Evolutionary conservation across 1,284 basidiomycete species (phyloP).

Genomic region (Takashimella koratensis): DNA sequence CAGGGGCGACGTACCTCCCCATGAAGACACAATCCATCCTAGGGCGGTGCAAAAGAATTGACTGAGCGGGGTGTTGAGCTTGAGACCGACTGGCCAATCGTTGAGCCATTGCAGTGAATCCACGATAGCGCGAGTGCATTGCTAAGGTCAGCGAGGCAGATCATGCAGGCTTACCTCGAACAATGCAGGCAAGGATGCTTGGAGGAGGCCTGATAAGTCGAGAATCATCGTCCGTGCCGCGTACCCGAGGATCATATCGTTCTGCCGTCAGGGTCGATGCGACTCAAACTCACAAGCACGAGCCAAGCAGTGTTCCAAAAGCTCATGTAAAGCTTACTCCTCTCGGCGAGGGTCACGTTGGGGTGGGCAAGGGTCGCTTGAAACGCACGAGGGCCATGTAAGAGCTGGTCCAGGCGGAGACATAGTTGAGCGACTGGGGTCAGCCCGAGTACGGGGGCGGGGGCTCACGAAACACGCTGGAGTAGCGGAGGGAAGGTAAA

Average conservation of each 20-base stretch:
- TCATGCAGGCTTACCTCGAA: slow-evolving; percentile 26
- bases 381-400: slow-evolving; percentile 12
- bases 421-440: slow-evolving; percentile 23
- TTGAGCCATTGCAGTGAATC: slow-evolving; percentile 65
- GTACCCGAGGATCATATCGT: slow-evolving; percentile 57
- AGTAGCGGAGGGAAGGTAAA: neutral
- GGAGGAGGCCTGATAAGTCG: slow-evolving; percentile 10
- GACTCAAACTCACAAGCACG: slow-evolving; percentile 53
- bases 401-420: slow-evolving; percentile 17
- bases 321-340: slow-evolving; percentile 51
- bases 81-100: slow-evolving; percentile 92
- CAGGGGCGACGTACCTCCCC: slow-evolving; percentile 60
- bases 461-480: slow-evolving; percentile 9
- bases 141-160: slow-evolving; percentile 47
- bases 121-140: slow-evolving; percentile 44
- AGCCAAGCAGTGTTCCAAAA: slow-evolving; percentile 92
- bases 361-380: slow-evolving; percentile 9
- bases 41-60: slow-evolving; percentile 73
- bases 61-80: slow-evolving; percentile 91
- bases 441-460: neutral
- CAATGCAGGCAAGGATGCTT: slow-evolving; percentile 3
- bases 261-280: slow-evolving; percentile 43
- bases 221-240: slow-evolving; percentile 16
- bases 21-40: slow-evolving; percentile 59
- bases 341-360: slow-evolving; percentile 30